Percentiles rank a stretch among this genome's conserved stretches.
Evolutionary conservation across 768 basidiomycete genomes (phyloP).

Genomic region (Rhodotorula sphaerocarpa): DNA sequence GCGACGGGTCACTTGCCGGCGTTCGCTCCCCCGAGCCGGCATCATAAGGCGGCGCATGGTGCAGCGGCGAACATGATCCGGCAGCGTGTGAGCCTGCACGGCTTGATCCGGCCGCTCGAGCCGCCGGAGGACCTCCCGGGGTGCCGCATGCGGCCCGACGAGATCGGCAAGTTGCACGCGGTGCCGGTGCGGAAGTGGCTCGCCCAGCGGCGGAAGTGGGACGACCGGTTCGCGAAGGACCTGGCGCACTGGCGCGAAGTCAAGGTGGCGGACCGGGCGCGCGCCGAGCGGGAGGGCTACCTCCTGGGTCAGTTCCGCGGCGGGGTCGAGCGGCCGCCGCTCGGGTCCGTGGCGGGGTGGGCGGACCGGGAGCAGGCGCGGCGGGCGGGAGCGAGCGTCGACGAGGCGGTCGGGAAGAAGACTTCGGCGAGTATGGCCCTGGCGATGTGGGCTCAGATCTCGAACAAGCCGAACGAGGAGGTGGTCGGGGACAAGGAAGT

Average conservation of each 20-base stretch:
- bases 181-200: slow-evolving; percentile 44
- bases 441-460: slow-evolving; percentile 41
- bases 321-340: slow-evolving; percentile 42
- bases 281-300: slow-evolving; percentile 41
- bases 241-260: slow-evolving; percentile 39
- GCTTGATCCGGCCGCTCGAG: slow-evolving; percentile 71
- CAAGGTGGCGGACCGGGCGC: slow-evolving; percentile 36
- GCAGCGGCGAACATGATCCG: slow-evolving; percentile 60
- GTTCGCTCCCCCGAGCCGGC: neutral
- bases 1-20: slow-evolving; percentile 26
- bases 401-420: slow-evolving; percentile 40
- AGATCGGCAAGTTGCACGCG: slow-evolving; percentile 51
- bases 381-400: slow-evolving; percentile 41
- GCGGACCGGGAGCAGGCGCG: slow-evolving; percentile 37
- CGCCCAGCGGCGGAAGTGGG: slow-evolving; percentile 40
- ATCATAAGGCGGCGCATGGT: slow-evolving; percentile 38
- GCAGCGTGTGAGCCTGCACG: slow-evolving; percentile 74
- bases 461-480: slow-evolving; percentile 40
- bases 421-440: slow-evolving; percentile 37
- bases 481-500: slow-evolving; percentile 39
- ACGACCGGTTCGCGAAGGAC: slow-evolving; percentile 40
- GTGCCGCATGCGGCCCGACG: slow-evolving; percentile 55
- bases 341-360: slow-evolving; percentile 40
- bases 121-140: slow-evolving; percentile 59
- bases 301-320: slow-evolving; percentile 41